These are phyloP conservation scores for Prunus davidiana DNA, from an alignment of 306 rosid species.

Conservation along the genomic window DNA sequence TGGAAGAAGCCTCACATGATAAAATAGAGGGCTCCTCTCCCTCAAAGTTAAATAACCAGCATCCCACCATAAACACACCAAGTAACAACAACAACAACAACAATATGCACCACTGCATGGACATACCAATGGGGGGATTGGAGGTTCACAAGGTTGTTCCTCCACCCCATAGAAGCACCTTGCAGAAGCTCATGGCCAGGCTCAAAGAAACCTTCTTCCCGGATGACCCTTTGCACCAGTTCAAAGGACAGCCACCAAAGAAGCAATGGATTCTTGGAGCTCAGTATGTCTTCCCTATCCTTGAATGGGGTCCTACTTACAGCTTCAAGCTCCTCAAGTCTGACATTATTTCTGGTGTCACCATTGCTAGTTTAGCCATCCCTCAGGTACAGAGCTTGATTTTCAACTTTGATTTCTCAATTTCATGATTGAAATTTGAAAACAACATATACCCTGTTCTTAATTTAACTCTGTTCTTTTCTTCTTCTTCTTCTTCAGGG, in stretches of 20 bases:
- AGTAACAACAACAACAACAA: neutral
- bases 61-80: constrained; percentile 21
- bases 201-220: constrained; percentile 90
- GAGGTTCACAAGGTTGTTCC: constrained; percentile 73
- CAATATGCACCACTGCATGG: constrained; percentile 39
- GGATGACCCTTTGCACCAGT: constrained; percentile 90
- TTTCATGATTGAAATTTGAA: no score
- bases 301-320: constrained; percentile 86
- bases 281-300: constrained; percentile 81
- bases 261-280: constrained; percentile 57
- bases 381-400: constrained; percentile 57
- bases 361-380: constrained; percentile 96
- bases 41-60: neutral
- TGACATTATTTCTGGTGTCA: constrained; percentile 87
- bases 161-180: constrained; percentile 62
- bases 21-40: constrained; percentile 13
- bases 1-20: constrained; percentile 19
- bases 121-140: constrained; percentile 29
- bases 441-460: neutral
- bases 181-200: constrained; percentile 44
- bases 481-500: constrained; percentile 41
- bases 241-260: constrained; percentile 60
- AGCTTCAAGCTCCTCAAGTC: constrained; percentile 70
- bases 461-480: neutral
- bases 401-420: neutral